phyloP scores from a whole-genome alignment of 805 yeast species.

The Wilhelminamyces savonicus region DNA sequence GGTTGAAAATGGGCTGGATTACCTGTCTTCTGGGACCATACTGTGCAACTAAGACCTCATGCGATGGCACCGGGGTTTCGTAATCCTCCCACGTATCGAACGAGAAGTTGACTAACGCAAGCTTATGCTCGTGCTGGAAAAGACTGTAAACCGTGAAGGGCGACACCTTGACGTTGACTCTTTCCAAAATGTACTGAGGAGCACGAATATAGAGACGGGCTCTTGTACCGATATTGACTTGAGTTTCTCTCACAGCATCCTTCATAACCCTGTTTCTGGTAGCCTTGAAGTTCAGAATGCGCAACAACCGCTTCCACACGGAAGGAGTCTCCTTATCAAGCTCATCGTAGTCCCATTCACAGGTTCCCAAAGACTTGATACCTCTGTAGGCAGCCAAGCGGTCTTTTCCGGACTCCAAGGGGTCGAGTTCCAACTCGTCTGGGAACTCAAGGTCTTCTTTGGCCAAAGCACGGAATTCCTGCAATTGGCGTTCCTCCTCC shows the following conservation, averaged over 20 bases:
- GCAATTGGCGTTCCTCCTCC: conserved; percentile 76
- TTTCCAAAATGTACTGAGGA: conserved; percentile 41
- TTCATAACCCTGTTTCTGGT: conserved; percentile 65
- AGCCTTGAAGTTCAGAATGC: conserved; percentile 71
- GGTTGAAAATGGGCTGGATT: conserved; percentile 78
- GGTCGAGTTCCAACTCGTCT: conserved; percentile 85
- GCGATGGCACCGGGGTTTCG: conserved; percentile 79
- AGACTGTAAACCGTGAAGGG: conserved; percentile 70
- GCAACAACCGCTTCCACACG: conserved; percentile 69
- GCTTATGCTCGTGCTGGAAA: conserved; percentile 79
- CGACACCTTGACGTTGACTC: conserved; percentile 32
- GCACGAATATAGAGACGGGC: conserved; percentile 56
- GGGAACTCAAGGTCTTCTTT: conserved; percentile 90
- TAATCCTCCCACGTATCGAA: conserved; percentile 87
- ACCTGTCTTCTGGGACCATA: conserved; percentile 88
- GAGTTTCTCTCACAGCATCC: conserved; percentile 42
- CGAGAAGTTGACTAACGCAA: conserved; percentile 75
- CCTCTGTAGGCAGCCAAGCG: conserved; percentile 80
- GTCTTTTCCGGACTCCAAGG: conserved; percentile 68
- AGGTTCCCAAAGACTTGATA: conserved; percentile 69
- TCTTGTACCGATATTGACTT: conserved; percentile 51
- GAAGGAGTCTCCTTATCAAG: conserved; percentile 67
- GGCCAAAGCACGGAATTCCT: conserved; percentile 60
- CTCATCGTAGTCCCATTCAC: conserved; percentile 87
- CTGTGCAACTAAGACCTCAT: conserved; percentile 75